phyloP scores from a whole-genome alignment of 345 rosid genomes.

The Hibiscus trionum region DNA sequence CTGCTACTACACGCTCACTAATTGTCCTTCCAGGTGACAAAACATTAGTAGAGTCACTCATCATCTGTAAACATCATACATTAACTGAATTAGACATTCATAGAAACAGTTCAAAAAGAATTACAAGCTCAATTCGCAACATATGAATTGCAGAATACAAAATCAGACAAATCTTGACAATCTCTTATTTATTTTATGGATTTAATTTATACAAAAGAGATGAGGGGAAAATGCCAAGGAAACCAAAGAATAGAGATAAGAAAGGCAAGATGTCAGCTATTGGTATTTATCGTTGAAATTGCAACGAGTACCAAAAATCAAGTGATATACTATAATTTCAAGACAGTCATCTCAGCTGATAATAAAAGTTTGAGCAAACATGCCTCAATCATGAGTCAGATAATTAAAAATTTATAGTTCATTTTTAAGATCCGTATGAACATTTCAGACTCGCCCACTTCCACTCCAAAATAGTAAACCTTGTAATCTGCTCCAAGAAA shows the following conservation, averaged over 20 bases:
- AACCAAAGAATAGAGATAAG: neutral
- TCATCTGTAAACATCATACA: conserved; percentile 53
- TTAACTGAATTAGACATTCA: neutral
- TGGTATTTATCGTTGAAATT: neutral
- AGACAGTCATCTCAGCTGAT: neutral
- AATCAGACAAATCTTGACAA: neutral
- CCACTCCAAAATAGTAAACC: neutral
- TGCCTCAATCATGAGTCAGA: neutral
- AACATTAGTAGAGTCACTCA: conserved; percentile 98
- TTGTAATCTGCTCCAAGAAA: neutral
- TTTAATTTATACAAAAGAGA: neutral
- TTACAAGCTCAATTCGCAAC: conserved; percentile 3
- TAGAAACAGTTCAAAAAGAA: neutral
- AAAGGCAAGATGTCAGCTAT: neutral
- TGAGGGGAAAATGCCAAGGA: neutral
- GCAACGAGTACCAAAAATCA: neutral
- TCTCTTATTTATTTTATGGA: neutral
- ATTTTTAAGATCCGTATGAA: neutral
- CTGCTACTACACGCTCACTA: conserved; percentile 80
- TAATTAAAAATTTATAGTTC: neutral
- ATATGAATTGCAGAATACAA: too few species aligned
- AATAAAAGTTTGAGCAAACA: neutral
- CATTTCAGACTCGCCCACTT: neutral
- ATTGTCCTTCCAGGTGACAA: conserved; percentile 92
- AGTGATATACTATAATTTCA: neutral